Base-by-base conservation (phyloP, 345 rosid species). In the Combretum micranthum region DNA sequence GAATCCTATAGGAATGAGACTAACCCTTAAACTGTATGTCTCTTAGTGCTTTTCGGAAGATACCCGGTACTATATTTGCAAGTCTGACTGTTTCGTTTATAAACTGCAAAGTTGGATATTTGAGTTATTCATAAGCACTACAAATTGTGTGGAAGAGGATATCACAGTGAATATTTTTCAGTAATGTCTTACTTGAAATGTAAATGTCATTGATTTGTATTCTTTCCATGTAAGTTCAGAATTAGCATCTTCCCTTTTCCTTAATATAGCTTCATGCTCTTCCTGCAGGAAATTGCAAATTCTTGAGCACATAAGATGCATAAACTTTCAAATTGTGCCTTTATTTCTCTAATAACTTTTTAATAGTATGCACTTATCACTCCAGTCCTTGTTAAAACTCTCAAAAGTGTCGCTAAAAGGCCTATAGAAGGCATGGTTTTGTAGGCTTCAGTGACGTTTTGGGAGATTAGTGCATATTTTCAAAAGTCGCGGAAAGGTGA, bases 181-280 rank as follows among this genome's bases (percentile, higher is more conserved):
- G 49, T 59, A 22, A 9, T 8, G 18, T 20, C 13, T 60, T 39
- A 83, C 99, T 91, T 86, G 94, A 74, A 86, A 93, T 47, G 99
- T 93, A 66, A 78, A 93, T 64, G 80, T 82, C 99, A 93, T 85
- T 73, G 99, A 88, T 79, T 83, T 93, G 69, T 93, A 93, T 64
- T 93, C 99, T 63, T 70, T 74, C 99, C 99, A 93, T 58, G 96
- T 83, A 61, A 93, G 85, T 62, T 81, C 81, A 13, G 89, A 65
- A 59, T 69, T 69, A n/a, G 63, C 50, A 55, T 77, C 57, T 71
- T 54, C 80, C 57, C 99, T 67, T 47, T 79, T 82, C 59, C 72
- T 62, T 49, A 88, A 66, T 64, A 88, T 86, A 23, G 59, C 72
- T 49, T 86, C 82, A 19, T 93, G 99, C 75, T 93, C 99, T 64